Base-by-base conservation (phyloP, 768 basidiomycete species). In the Amyloporia xantha region DNA sequence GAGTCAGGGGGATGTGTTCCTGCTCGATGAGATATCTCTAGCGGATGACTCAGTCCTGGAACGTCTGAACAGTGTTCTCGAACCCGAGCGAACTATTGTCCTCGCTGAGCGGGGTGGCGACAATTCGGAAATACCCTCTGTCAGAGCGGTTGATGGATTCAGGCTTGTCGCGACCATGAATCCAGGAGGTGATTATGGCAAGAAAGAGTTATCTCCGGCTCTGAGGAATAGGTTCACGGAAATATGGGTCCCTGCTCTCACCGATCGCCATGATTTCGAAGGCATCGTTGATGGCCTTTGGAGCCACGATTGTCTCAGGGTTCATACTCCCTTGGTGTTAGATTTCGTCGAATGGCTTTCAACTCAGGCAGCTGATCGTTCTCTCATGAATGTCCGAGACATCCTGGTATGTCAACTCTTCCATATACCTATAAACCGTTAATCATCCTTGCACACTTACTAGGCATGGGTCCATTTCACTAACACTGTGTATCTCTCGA, bases 31-130 rank as follows among this genome's bases (percentile, higher is more conserved):
- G 62, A 93, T 98, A 13, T 98, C 96, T 1, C 72, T 99, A 11
- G 96, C 94, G 1, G 96, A 99, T 62, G 96, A 99, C 62, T 97
- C 95, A 0, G 95, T 99, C 9, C 79, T 99, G 2, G 96, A 99
- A 64, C 82, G 96, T 36, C 74, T 99, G 44, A 99, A 99, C 64
- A 95, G 93, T 52, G 95, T 96, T 11, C 75, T 99, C n/a, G 96
- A 99, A 62, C 85, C 93, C 5, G 82, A 77, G 0, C 78, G 96
- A 26, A 86, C 81, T 0, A 80, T 98, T 25, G 87, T 96, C 4
- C 77, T 99, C 11, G 96, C 96, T 1, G 96, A 99, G 65, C 86
- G 84, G 40, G 92, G 93, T 1, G 91, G 91, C 10, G 77, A 76
- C 37, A 79, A 84, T 51, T 70, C 79, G 10, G 83, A 82, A 26